Evolutionary conservation across 768 basidiomycete genomes (phyloP), one percentile per base, ranked within the genome.

Genomic region (Lactarius trivialis): DNA sequence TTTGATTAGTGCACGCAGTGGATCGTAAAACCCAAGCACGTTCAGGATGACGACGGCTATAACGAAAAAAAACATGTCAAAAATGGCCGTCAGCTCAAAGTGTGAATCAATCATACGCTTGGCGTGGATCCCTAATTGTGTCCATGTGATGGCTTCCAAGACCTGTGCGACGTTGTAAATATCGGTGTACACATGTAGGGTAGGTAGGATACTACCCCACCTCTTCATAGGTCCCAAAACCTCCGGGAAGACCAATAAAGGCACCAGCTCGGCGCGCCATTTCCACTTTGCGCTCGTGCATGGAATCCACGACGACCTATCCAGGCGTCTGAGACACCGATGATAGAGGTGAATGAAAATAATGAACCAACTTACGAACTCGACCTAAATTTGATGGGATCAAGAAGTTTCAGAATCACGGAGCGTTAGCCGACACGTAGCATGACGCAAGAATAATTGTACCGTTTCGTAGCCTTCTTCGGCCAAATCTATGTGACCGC

Each of bases 201-300:
- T 49, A 33, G 24, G 7, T 49, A 33, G 39, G 24, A 60, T 57
- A 51, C 36, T 21, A n/a, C 59, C 72, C 63, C 33, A 87, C 90
- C 81, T 98, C 96, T 75, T 99, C 97, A 65, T 93, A 91, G 0
- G 95, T 98, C 11, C 96, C 96, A 70, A 85, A 97, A 0, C 96
- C 96, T 21, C 96, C 96, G 1, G 96, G 95, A 21, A 99, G 76
- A 12, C 86, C 91, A 52, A 98, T 76, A 68, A 99, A 99, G 0
- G 85, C 94, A 19, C 81, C 79, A 0, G 83, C 83, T 9, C 88
- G 78, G 65, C 82, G 82, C 0, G 95, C 93, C 94, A 98, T 97
- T 71, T 89, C 85, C 9, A 89, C 79, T 70, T 98, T 98, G 15
- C 95, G 85, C 68, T 94, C 85, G 65, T 91, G 90, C 89, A 93